Evolutionary conservation across 2,329 filamentous ascomycete genomes (phyloP).

Genomic region (Talaromyces sp.): DNA sequence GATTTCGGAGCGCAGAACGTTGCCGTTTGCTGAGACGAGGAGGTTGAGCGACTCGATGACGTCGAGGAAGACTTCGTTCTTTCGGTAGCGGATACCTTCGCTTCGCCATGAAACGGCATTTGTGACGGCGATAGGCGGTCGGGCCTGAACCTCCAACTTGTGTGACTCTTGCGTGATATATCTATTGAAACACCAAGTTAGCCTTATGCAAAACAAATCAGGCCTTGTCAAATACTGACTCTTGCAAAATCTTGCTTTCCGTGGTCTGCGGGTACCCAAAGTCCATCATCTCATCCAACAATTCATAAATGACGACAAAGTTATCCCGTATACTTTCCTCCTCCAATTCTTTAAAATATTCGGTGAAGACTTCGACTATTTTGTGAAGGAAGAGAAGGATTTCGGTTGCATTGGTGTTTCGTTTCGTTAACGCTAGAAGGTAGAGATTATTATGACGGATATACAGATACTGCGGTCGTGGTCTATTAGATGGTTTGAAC

Average conservation of each 20-base stretch:
- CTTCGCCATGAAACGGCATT: slow-evolving; percentile 98
- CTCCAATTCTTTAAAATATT: slow-evolving; percentile 99
- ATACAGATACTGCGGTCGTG: slow-evolving; percentile 76
- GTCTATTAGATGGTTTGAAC: neutral
- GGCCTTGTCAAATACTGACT: slow-evolving; percentile 48
- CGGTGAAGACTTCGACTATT: slow-evolving; percentile 96
- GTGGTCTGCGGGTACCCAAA: slow-evolving; percentile 99
- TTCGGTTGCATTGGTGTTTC: slow-evolving; percentile 97
- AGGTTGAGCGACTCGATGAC: slow-evolving; percentile 96
- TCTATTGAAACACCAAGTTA: slow-evolving; percentile 31
- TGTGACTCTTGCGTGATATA: slow-evolving; percentile 99
- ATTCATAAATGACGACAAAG: slow-evolving; percentile 98
- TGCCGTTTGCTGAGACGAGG: slow-evolving; percentile 88
- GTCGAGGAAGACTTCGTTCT: slow-evolving; percentile 98
- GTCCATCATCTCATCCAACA: slow-evolving; percentile 99
- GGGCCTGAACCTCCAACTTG: slow-evolving; percentile 93
- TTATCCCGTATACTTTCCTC: slow-evolving; percentile 99
- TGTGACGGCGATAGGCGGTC: slow-evolving; percentile 94
- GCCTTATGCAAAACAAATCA: neutral
- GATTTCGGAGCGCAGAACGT: slow-evolving; percentile 93
- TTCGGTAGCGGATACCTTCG: slow-evolving; percentile 95
- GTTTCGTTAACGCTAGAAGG: slow-evolving; percentile 93
- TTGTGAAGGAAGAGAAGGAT: slow-evolving; percentile 98
- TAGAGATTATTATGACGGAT: slow-evolving; percentile 99
- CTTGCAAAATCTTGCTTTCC: slow-evolving; percentile 96